Base-by-base conservation (phyloP, 768 basidiomycete species). In the Mycena epipterygia region DNA sequence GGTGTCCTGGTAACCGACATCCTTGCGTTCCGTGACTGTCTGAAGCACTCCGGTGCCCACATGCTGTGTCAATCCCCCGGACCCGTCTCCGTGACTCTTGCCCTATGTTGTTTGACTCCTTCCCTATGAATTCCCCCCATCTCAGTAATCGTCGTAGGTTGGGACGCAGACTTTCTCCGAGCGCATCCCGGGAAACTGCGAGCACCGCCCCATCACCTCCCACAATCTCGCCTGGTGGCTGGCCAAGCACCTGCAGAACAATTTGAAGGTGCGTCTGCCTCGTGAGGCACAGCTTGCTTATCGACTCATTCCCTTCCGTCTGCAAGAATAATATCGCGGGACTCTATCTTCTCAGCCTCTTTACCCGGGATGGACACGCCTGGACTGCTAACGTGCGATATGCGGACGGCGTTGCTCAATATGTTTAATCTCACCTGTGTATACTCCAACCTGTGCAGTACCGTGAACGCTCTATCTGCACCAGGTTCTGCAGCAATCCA, bases 181-280 rank as follows among this genome's bases (percentile, higher is more conserved):
- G 21, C 19, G 21, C 32, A 53, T 53, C 21, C 32, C 52, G 5
- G 52, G 33, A 21, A 67, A 67, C 23, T 67, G 64, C 30, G 35
- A 7, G 21, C 64, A 66, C 27, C 66, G 57, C 16, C 12, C 7
- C 2, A 52, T 66, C 27, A 58, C 56, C 5, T 44, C 48, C 3
- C 42, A 25, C 66, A 42, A 67, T 27, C 66, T 67, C 13, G 57
- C 57, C 5, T 67, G 55, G 44, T 17, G 33, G 44, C 53, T 57
- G 13, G 52, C 63, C 14, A n/a, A 14, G 46, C 21, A 14, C 33
- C 5, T 57, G 46, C 11, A 49, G 46, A 21, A 14, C 42, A 44
- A 44, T 41, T 19, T 16, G 27, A 19, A 30, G 11, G 7, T 44
- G 9, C 21, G 42, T 44, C 13, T 30, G 49, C 29, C 25, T 25